Percentiles rank a stretch among this genome's conserved stretches.
phyloP scores from a whole-genome alignment of 306 rosid species.

The Abrus pulchellus region DNA sequence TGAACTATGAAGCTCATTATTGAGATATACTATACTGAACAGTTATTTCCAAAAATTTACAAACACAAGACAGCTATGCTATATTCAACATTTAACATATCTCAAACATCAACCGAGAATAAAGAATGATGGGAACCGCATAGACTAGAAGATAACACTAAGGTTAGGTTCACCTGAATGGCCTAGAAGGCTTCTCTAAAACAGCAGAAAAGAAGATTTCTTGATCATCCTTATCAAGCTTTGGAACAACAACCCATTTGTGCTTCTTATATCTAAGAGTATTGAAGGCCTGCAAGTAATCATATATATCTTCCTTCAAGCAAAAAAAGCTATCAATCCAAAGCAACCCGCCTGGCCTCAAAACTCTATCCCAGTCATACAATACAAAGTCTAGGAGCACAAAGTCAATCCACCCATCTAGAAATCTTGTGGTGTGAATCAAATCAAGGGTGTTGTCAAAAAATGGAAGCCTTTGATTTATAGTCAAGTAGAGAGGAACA shows the following conservation, averaged over 20 bases:
- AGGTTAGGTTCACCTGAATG: slow-evolving; percentile 56
- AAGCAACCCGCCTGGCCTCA: slow-evolving; percentile 83
- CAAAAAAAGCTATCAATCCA: slow-evolving; percentile 89
- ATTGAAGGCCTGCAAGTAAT: slow-evolving; percentile 64
- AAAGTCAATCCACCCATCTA: slow-evolving; percentile 84
- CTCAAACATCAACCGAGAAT: slow-evolving; percentile 3
- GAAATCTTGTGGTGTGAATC: slow-evolving; percentile 84
- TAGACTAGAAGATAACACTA: neutral
- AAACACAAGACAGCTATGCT: slow-evolving; percentile 18
- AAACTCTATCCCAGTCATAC: slow-evolving; percentile 82
- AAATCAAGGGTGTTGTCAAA: slow-evolving; percentile 77
- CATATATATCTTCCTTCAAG: slow-evolving; percentile 71
- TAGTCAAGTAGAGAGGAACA: slow-evolving; percentile 72
- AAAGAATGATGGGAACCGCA: slow-evolving; percentile 15
- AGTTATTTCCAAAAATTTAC: neutral
- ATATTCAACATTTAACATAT: neutral
- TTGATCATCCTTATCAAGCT: slow-evolving; percentile 69
- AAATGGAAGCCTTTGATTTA: slow-evolving; percentile 80
- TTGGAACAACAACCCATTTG: slow-evolving; percentile 77
- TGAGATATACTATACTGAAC: slow-evolving; percentile 13
- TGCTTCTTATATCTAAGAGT: slow-evolving; percentile 73
- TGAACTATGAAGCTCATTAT: slow-evolving; percentile 36
- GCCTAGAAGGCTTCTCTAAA: slow-evolving; percentile 77
- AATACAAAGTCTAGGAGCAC: slow-evolving; percentile 75
- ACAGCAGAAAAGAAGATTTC: slow-evolving; percentile 85